Evolutionary conservation across 225 moss, liverwort and hornwort species (phyloP).

Genomic region (Physcomitrellopsis africana): DNA sequence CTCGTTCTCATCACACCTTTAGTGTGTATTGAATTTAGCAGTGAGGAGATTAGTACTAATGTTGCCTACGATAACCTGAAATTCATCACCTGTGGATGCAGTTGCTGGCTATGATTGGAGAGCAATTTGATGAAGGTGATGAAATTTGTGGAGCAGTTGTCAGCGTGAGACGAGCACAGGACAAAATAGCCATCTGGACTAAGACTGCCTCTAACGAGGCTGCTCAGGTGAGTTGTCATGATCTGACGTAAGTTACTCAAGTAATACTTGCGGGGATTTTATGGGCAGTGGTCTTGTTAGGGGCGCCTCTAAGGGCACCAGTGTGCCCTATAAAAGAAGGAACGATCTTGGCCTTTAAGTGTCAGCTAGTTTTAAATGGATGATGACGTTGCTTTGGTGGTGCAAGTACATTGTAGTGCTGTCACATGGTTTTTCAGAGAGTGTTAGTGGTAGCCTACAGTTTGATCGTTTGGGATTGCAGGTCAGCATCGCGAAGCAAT

Average conservation of each 20-base stretch:
- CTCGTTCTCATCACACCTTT: not conserved
- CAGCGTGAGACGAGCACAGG: constrained; percentile 64
- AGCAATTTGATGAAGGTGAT: too few species aligned
- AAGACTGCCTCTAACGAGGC: not conserved
- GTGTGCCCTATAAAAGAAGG: too few species aligned
- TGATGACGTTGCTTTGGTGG: too few species aligned
- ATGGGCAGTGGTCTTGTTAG: not conserved
- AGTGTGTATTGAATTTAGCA: not conserved
- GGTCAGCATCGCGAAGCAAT: constrained; percentile 69
- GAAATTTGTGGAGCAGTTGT: constrained; percentile 20
- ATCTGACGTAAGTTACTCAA: not conserved
- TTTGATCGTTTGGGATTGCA: constrained; percentile 14
- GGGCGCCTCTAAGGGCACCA: too few species aligned
- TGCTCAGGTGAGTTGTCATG: constrained; percentile 43
- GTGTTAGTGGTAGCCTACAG: not conserved
- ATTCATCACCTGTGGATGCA: constrained; percentile 18
- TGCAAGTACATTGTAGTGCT: too few species aligned
- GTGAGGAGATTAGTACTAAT: not conserved
- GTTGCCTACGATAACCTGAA: not conserved
- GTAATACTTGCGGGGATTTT: not conserved
- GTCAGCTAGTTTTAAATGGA: too few species aligned
- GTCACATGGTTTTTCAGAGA: not conserved
- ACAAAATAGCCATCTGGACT: constrained; percentile 41
- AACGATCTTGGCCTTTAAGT: too few species aligned
- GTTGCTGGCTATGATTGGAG: constrained; percentile 46